phyloP scores from a whole-genome alignment of 805 yeast genomes.

The Dipodascopsis uninucleata region DNA sequence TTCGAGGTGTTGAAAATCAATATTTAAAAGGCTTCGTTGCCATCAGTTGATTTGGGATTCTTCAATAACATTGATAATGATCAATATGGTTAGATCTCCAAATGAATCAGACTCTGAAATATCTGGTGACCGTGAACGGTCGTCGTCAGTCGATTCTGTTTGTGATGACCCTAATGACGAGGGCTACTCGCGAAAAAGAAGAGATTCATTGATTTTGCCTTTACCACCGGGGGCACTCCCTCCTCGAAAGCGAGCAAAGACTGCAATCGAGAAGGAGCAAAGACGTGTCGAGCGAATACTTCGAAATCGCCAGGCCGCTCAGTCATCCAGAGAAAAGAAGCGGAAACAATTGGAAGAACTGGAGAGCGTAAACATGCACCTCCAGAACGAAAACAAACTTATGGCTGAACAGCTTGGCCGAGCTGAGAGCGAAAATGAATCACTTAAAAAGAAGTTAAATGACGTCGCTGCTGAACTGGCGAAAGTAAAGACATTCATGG shows the following conservation, averaged over 20 bases:
- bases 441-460: constrained; percentile 15
- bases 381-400: constrained; percentile 14
- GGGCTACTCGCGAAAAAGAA: constrained; percentile 29
- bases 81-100: no score
- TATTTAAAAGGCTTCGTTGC: no score
- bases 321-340: constrained; percentile 94
- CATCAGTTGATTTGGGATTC: no score
- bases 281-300: constrained; percentile 88
- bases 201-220: constrained; percentile 35
- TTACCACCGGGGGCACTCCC: constrained; percentile 56
- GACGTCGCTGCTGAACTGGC: constrained; percentile 6
- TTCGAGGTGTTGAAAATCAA: no score
- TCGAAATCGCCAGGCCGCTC: constrained; percentile 95
- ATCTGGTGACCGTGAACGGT: no score
- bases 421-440: constrained; percentile 20
- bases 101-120: no score
- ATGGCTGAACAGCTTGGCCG: constrained; percentile 9
- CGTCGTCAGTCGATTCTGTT: no score
- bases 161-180: no score
- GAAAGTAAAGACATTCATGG: constrained; percentile 9
- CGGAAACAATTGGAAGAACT: constrained; percentile 83
- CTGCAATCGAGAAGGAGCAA: constrained; percentile 95
- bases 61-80: no score
- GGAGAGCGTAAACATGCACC: constrained; percentile 41
- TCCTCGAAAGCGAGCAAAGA: constrained; percentile 94